A percentile compares a stretch with the other conserved stretches of the same genome.
Evolutionary conservation across 179 eudicot genomes (phyloP).

Genomic region (Patellifolia procumbens): DNA sequence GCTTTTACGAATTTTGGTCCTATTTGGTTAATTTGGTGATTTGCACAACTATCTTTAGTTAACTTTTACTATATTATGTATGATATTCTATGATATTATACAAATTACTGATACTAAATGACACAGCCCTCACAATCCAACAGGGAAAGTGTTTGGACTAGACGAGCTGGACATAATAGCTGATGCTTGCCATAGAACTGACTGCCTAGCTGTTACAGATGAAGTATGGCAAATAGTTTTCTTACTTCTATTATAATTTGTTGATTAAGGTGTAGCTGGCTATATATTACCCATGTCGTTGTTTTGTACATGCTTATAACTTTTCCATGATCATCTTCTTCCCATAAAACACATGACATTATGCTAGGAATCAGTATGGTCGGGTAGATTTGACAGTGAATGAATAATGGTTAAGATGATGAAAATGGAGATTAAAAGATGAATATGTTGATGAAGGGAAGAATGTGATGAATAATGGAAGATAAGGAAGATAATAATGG

Average conservation of each 20-base stretch:
- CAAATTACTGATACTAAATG: constrained; percentile 45
- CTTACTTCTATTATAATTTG: not conserved
- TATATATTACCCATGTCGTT: constrained; percentile 1
- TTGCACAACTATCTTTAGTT: not conserved
- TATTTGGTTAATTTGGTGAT: not conserved
- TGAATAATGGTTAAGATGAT: too few species aligned
- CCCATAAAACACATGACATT: not conserved
- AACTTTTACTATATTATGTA: too few species aligned
- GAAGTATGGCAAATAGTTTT: constrained; percentile 56
- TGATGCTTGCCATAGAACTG: constrained; percentile 55
- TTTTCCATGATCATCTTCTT: not conserved
- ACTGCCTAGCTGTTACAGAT: constrained; percentile 80
- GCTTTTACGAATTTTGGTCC: not conserved
- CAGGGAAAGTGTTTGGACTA: constrained; percentile 81
- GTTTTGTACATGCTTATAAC: not conserved
- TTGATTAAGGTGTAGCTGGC: not conserved
- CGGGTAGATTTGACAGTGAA: too few species aligned
- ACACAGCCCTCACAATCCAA: constrained; percentile 96
- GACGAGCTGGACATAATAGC: constrained; percentile 71
- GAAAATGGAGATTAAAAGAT: too few species aligned
- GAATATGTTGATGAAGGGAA: too few species aligned
- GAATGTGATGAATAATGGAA: too few species aligned
- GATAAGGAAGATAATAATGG: too few species aligned
- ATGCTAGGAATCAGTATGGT: too few species aligned
- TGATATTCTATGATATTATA: constrained; percentile 15